Base-by-base conservation (phyloP, 106 monocot species). In the Dioscorea zingiberensis region DNA sequence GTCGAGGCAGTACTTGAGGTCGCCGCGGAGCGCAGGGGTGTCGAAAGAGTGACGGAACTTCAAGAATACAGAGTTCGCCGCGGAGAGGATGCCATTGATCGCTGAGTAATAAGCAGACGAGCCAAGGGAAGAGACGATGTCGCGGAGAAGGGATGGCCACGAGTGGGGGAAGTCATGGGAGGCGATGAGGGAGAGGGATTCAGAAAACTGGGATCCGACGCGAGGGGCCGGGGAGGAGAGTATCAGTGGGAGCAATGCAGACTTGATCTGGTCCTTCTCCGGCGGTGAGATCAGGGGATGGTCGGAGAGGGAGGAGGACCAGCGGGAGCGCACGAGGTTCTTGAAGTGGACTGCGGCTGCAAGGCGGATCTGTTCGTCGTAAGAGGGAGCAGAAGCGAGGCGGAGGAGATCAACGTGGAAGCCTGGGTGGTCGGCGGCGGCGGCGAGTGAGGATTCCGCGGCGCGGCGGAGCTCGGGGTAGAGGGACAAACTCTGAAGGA, bases 1-100 rank as follows among this genome's bases (percentile, higher is more conserved):
- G 28, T 93, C 92, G 11, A 98, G 80, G 38, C 92, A 93, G 89
- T 98, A 98, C 79, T 98, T 98, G 55, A 98, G 86, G 56, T 98
- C 92, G 21, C 81, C 70, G 25, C 97, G 85, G 27, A 83, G 77
- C 15, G 77, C 71, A 3, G 60, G 38, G 55, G 73, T 82, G 60
- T 84, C 85, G 65, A 83, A 89, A 14, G 94, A 66, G 68, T 81
- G 83, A 32, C 98, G 81, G 63, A 98, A 98, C 70, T 83, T 85
- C 71, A 70, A 56, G 74, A 98, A 98, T 27, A 98, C 76, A 46
- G 98, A 93, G 68, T 77, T 70, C 16, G 82, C 84, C 5, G 93
- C 92, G 30, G 67, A 51, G 54, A 98, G 85, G 48, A 98, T 71
- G 73, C 86, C 81, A 56, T 82, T 93, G 67, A 74, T 82, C 53